Evolutionary conservation across 2,329 filamentous ascomycete genomes (phyloP).

Genomic region (Cladorrhinum sp.): DNA sequence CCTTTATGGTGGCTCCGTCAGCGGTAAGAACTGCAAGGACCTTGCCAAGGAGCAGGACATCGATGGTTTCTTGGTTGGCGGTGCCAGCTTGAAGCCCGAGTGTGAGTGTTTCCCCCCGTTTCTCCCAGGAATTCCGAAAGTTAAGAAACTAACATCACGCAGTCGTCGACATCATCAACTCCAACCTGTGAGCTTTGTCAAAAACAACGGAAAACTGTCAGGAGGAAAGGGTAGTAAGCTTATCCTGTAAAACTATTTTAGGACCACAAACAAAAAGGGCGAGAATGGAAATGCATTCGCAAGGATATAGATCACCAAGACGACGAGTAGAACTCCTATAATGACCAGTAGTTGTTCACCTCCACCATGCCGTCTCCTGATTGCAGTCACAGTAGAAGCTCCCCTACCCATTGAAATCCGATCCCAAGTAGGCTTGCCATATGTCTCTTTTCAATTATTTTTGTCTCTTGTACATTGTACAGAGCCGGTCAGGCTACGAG

Average conservation of each 20-base stretch:
- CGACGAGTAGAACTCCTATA: conserved; percentile 8
- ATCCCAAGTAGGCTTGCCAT: too few relatives aligned
- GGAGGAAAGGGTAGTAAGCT: neutral
- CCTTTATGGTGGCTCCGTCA: conserved; percentile 95
- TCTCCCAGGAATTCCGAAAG: neutral
- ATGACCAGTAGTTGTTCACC: conserved; percentile 4
- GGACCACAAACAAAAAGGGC: conserved; percentile 12
- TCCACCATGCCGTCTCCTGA: neutral
- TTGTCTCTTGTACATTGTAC: neutral
- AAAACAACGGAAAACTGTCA: neutral
- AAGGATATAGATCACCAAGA: conserved; percentile 12
- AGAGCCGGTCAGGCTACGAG: neutral
- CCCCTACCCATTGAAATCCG: too few relatives aligned
- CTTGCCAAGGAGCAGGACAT: conserved; percentile 91
- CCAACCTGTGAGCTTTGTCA: conserved; percentile 43
- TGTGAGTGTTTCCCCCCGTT: conserved; percentile 54
- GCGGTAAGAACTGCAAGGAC: conserved; percentile 96
- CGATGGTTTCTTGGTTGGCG: conserved; percentile 95
- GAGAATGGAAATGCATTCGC: conserved; percentile 8
- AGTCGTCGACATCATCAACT: conserved; percentile 62
- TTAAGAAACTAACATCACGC: conserved; percentile 8
- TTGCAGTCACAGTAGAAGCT: too few relatives aligned
- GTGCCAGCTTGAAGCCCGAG: conserved; percentile 93
- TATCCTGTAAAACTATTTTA: conserved; percentile 6
- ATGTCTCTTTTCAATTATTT: neutral